Percentiles rank a stretch among this genome's conserved stretches.
Conservation (phyloP, 331 rosid genomes). For the Phaseolus coccineus region DNA sequence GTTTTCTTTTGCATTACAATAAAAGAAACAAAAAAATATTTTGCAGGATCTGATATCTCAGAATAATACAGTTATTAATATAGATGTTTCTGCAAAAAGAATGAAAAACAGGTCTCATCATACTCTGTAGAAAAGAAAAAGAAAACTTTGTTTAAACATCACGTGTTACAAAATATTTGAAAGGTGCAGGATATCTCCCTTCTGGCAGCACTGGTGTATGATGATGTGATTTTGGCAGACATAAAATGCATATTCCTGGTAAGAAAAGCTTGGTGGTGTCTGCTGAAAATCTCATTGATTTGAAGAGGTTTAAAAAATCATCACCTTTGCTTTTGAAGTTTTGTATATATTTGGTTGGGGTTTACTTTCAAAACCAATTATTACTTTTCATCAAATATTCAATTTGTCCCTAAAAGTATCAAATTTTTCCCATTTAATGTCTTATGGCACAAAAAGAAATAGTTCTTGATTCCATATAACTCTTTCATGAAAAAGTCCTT, state of each 20-base stretch:
- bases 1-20: background rate
- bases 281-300: background rate
- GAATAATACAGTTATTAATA: background rate
- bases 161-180: background rate
- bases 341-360: background rate
- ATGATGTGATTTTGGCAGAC: conserved; percentile 37
- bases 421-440: no score
- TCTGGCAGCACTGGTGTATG: conserved; percentile 16
- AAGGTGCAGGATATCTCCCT: conserved; percentile 4
- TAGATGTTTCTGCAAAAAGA: background rate
- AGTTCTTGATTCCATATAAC: no score
- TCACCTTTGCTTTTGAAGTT: background rate
- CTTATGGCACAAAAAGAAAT: no score
- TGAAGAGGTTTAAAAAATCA: no score
- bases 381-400: no score
- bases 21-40: background rate
- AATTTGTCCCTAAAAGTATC: no score
- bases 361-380: background rate
- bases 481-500: no score
- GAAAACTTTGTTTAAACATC: background rate
- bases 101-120: background rate
- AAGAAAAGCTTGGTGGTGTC: conserved; percentile 24
- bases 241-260: conserved; percentile 40
- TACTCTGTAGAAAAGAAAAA: background rate
- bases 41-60: background rate